Evolutionary conservation across 176 grass and related monocot genomes (phyloP).

Genomic region (Themeda triandra): DNA sequence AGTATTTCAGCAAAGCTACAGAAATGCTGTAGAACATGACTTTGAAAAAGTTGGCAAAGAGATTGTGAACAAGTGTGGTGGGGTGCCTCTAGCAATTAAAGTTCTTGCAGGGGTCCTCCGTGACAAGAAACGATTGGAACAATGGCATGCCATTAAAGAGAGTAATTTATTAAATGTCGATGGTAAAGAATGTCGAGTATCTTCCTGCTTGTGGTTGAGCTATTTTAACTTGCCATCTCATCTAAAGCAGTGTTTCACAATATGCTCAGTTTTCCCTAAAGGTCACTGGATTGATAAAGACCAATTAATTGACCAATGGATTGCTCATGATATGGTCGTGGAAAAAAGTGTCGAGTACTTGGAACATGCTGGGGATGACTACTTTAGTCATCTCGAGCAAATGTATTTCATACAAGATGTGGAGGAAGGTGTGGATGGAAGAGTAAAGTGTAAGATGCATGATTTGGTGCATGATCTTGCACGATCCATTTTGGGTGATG

Average conservation of each 20-base stretch:
- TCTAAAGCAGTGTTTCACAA: neutral
- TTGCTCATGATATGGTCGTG: slow-evolving; percentile 14
- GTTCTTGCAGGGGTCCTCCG: no score
- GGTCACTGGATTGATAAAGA: neutral
- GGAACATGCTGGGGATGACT: neutral
- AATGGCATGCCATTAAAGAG: slow-evolving; percentile 22
- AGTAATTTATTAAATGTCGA: slow-evolving; percentile 12
- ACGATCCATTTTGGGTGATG: no score
- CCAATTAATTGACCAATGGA: slow-evolving; percentile 31
- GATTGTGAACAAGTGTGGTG: no score
- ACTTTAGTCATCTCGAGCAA: slow-evolving; percentile 13
- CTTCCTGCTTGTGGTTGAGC: slow-evolving; percentile 16
- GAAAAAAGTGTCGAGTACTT: neutral
- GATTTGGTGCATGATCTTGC: no score
- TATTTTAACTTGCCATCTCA: slow-evolving; percentile 15
- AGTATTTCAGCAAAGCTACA: no score
- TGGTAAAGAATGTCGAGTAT: neutral
- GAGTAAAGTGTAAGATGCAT: no score
- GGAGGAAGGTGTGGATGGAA: neutral
- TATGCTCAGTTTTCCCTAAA: slow-evolving; percentile 21
- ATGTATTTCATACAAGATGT: slow-evolving; percentile 24
- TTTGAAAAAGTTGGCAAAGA: no score
- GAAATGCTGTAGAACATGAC: no score
- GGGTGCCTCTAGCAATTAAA: no score
- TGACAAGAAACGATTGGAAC: neutral